phyloP scores from a whole-genome alignment of 1,139 yeast species.

The Yamadazyma sp. region DNA sequence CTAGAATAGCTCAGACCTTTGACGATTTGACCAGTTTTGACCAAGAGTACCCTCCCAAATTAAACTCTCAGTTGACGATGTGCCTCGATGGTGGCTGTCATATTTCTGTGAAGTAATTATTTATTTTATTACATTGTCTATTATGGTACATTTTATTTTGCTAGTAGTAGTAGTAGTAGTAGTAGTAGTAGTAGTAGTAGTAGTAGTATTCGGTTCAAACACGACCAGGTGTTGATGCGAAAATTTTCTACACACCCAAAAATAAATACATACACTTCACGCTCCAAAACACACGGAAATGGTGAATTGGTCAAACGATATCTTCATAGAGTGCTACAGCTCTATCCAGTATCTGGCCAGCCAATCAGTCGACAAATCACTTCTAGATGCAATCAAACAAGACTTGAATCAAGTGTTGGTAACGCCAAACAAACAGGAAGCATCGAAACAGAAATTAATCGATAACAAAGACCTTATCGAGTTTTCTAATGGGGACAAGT shows the following conservation, averaged over 20 bases:
- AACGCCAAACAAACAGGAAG: slow-evolving; percentile 53
- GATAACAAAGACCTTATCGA: slow-evolving; percentile 52
- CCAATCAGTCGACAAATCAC: slow-evolving; percentile 25
- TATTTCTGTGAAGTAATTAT: slow-evolving; percentile 8
- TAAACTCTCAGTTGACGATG: slow-evolving; percentile 31
- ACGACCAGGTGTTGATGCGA: background rate
- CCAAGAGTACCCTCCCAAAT: slow-evolving; percentile 26
- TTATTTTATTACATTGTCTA: slow-evolving; percentile 1
- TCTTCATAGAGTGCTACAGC: slow-evolving; percentile 37
- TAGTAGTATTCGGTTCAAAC: background rate
- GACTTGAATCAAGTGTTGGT: slow-evolving; percentile 53
- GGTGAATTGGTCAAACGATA: slow-evolving; percentile 35
- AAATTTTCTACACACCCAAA: background rate
- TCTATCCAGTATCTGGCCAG: slow-evolving; percentile 26
- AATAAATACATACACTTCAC: background rate
- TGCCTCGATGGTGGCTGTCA: slow-evolving; percentile 26
- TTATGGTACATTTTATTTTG: background rate
- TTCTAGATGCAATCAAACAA: slow-evolving; percentile 27
- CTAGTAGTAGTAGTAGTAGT: too few species aligned
- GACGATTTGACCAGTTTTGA: slow-evolving; percentile 20
- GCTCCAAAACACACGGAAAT: background rate
- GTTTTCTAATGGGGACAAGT: slow-evolving; percentile 57
- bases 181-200: too few species aligned
- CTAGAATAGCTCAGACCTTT: slow-evolving; percentile 35
- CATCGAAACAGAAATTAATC: slow-evolving; percentile 50